A percentile compares a stretch with the other conserved stretches of the same genome.
Evolutionary conservation across 163 green algal species (phyloP).

Genomic region (Prototheca cutis): DNA sequence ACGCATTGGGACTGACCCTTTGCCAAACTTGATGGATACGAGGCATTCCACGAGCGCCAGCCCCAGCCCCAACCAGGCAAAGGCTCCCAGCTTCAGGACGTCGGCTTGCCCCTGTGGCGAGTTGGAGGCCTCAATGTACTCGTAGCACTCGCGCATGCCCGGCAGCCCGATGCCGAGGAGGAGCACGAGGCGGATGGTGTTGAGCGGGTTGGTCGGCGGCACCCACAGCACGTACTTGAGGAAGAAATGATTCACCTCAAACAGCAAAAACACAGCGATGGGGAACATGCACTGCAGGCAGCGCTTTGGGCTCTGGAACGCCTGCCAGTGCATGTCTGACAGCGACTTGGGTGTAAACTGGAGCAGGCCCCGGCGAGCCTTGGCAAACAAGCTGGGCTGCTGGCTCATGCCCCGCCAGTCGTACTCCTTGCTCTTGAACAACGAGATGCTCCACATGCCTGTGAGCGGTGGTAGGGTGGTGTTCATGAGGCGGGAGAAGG

Average conservation of each 20-base stretch:
- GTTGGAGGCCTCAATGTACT: conserved; percentile 55
- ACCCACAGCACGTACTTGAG: conserved; percentile 89
- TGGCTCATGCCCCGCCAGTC: conserved; percentile 62
- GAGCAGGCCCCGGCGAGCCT: conserved; percentile 48
- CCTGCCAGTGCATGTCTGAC: conserved; percentile 53
- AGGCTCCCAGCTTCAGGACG: conserved; percentile 62
- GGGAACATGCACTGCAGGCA: conserved; percentile 38
- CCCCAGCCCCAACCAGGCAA: conserved; percentile 63
- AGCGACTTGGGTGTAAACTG: conserved; percentile 79
- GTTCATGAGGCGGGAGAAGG: too few relatives aligned
- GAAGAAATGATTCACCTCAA: conserved; percentile 93
- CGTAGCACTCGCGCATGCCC: conserved; percentile 67
- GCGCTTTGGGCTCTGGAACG: conserved; percentile 46
- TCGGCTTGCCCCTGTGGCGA: conserved; percentile 2
- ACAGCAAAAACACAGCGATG: conserved; percentile 41
- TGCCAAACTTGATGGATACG: conserved; percentile 64
- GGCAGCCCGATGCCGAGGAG: conserved; percentile 49
- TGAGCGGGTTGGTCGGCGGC: conserved; percentile 68
- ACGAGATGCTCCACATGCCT: conserved; percentile 70
- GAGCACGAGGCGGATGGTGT: conserved; percentile 64
- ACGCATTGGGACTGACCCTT: conserved; percentile 7
- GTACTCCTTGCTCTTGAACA: conserved; percentile 65
- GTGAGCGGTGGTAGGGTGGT: too few relatives aligned
- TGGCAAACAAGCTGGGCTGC: conserved; percentile 41
- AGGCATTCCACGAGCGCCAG: conserved; percentile 56